Conservation (phyloP, 148 eudicot genomes). For the Rhododendron henanense region DNA sequence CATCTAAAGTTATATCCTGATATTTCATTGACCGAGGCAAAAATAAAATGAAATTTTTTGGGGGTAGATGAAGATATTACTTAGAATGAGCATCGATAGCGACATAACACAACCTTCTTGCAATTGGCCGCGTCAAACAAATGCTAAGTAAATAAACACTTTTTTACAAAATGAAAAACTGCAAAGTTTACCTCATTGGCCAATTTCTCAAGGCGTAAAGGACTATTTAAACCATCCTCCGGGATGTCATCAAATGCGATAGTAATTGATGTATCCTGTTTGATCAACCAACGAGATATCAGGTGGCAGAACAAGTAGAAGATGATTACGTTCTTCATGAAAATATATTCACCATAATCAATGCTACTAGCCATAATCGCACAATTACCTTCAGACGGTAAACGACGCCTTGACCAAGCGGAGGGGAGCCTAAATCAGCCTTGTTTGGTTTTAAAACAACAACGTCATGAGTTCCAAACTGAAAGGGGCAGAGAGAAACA, state of each 20-base stretch:
- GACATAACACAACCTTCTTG: background rate
- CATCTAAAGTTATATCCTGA: background rate
- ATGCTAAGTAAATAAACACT: background rate
- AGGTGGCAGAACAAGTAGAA: background rate
- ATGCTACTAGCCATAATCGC: background rate
- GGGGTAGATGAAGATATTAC: background rate
- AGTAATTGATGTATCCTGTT: slow-evolving; percentile 84
- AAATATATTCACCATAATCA: background rate
- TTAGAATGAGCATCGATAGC: background rate
- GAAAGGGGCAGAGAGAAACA: slow-evolving; percentile 15
- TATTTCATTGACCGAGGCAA: background rate
- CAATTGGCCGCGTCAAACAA: background rate
- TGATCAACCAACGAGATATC: slow-evolving; percentile 15
- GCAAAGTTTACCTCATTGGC: slow-evolving; percentile 72
- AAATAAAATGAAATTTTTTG: background rate
- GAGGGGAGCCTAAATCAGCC: slow-evolving; percentile 74
- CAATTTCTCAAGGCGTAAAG: slow-evolving; percentile 87
- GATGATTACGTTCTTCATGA: background rate
- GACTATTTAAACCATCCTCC: slow-evolving; percentile 82
- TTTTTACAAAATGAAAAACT: background rate
- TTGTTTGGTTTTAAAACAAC: slow-evolving; percentile 86
- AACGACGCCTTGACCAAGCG: slow-evolving; percentile 95
- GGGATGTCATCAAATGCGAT: slow-evolving; percentile 96
- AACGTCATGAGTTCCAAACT: slow-evolving; percentile 98
- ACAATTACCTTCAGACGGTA: slow-evolving; percentile 83